Evolutionary conservation across 2,329 filamentous ascomycete species (phyloP), one percentile per base, ranked within the genome.

Genomic region (Bipolaris bicolor): DNA sequence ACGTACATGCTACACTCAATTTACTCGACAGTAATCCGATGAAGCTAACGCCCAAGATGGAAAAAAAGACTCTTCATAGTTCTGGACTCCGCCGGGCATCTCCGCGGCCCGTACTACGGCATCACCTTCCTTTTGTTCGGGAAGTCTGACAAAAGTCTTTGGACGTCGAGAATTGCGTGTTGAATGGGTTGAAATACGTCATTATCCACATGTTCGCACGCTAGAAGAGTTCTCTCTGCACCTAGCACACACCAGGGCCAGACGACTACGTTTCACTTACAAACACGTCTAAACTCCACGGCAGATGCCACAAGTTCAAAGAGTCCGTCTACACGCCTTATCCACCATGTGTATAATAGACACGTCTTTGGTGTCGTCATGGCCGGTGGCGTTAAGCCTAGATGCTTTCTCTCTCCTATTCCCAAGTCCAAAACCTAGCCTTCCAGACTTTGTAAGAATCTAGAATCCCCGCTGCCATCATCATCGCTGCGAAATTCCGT

Each of bases 151-250:
- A 3, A 31, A 18, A 15, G 16, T 46, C 11, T 46, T 9, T 20
- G n/a, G 7, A 33, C 16, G 26, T 46, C 26, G 26, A 46, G 16
- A 33, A 33, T 31, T 46, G 43, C 43, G 16, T 20, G 0, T 31
- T 33, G 43, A 33, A 33, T 31, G 43, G 26, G 9, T 29, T 31
- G 24, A 31, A 15, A 46, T 18, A 46, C 43, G 43, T 46, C 43
- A 46, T 46, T 16, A 13, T 46, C 26, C 43, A 33, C 43, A 5
- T 5, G 7, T 13, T 15, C 5, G 26, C 9, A 33, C 43, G 26
- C 43, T 46, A 46, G 26, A 46, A 46, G 43, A 46, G 26, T 46
- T 46, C 26, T 20, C 43, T 33, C 43, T 46, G 43, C 43, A 20
- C 43, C 29, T 46, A 46, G 43, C 11, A 33, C 29, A 33, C 43